A percentile compares a stretch with the other conserved stretches of the same genome.
phyloP scores from a whole-genome alignment of 495 filamentous ascomycete genomes.

The Daldinia vernicosa region DNA sequence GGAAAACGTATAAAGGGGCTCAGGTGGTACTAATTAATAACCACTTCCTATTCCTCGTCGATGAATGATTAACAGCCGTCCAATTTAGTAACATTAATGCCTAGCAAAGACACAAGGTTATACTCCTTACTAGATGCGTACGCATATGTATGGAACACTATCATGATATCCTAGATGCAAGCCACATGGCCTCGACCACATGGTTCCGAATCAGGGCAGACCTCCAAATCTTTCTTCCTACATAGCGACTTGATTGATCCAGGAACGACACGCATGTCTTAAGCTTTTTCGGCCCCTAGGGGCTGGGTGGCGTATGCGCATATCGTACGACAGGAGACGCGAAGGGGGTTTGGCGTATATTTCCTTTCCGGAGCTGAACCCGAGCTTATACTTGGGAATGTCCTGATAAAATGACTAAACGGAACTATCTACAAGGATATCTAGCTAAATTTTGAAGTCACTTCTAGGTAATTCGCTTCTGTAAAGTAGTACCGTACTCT shows the following conservation, averaged over 20 bases:
- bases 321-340: conserved; percentile 20
- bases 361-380: neutral
- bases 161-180: neutral
- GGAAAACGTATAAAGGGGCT: too few species aligned
- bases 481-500: too few species aligned
- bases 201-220: neutral
- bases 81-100: too few species aligned
- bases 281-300: neutral
- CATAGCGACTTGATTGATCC: neutral
- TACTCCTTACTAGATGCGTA: neutral
- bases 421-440: too few species aligned
- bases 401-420: neutral
- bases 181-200: conserved; percentile 21
- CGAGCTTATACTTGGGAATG: neutral
- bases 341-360: neutral
- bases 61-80: too few species aligned
- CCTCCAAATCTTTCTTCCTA: neutral
- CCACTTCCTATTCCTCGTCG: too few species aligned
- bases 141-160: neutral
- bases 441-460: too few species aligned
- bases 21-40: too few species aligned
- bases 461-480: too few species aligned
- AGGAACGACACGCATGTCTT: conserved; percentile 19
- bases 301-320: conserved; percentile 22
- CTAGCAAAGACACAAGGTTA: too few species aligned